Percentiles rank a stretch among this genome's conserved stretches.
Conservation (phyloP, 352 stramenopile species). For the Blastocystis sp. region DNA sequence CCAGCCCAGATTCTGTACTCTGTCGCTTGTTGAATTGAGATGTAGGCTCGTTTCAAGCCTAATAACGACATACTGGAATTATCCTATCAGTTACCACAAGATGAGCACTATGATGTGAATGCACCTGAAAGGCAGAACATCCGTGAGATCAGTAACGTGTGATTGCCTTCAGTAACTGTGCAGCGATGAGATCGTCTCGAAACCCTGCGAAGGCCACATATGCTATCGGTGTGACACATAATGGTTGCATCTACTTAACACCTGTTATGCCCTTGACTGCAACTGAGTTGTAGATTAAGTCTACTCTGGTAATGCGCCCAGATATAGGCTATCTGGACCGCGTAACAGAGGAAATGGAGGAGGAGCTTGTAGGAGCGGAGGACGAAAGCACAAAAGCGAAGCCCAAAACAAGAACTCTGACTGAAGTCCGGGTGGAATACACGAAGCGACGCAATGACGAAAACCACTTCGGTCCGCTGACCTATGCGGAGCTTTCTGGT, state of each 20-base stretch:
- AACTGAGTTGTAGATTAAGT: conserved; percentile 31
- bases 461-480: conserved; percentile 46
- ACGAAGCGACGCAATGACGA: conserved; percentile 42
- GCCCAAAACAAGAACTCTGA: not conserved
- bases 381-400: not conserved
- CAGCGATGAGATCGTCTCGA: not conserved
- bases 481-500: not conserved
- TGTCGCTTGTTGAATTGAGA: not conserved
- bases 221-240: conserved; percentile 47
- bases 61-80: conserved; percentile 56
- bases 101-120: conserved; percentile 49
- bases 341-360: not conserved
- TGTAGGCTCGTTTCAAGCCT: conserved; percentile 30
- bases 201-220: conserved; percentile 56
- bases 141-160: conserved; percentile 1
- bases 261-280: not conserved
- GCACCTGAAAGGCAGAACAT: conserved; percentile 46
- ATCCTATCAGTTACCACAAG: conserved; percentile 24
- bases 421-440: conserved; percentile 43
- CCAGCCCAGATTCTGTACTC: not conserved
- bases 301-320: conserved; percentile 52
- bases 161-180: not conserved
- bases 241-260: conserved; percentile 48
- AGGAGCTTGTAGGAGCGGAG: not conserved
- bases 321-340: conserved; percentile 35